Conservation (phyloP, 352 stramenopile species). For the Pythium insidiosum region DNA sequence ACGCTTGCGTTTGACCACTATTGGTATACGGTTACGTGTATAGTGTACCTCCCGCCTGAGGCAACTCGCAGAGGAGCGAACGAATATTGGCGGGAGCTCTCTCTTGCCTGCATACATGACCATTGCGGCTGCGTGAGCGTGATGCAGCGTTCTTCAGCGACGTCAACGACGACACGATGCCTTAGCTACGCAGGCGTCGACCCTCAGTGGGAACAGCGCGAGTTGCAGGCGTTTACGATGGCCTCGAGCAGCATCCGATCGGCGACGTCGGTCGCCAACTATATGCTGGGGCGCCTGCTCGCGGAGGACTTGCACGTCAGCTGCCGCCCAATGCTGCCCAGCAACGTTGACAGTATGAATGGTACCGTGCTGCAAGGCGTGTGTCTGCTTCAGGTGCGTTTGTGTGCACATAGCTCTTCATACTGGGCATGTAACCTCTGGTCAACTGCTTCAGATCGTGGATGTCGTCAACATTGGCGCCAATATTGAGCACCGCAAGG, state of each 20-base stretch:
- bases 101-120: too few relatives aligned
- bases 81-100: too few relatives aligned
- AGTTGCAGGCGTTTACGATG: conserved; percentile 11
- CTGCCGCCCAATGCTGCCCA: conserved; percentile 49
- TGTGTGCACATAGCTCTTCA: neutral
- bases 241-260: conserved; percentile 6
- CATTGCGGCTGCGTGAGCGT: too few relatives aligned
- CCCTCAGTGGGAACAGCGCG: conserved; percentile 38
- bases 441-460: conserved; percentile 34
- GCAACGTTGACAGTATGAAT: conserved; percentile 34
- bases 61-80: too few relatives aligned
- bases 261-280: conserved; percentile 7
- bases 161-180: conserved; percentile 5
- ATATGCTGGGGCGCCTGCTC: conserved; percentile 48
- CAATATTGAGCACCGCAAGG: conserved; percentile 61
- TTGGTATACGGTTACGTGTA: too few relatives aligned
- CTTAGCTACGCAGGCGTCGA: conserved; percentile 57
- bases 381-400: conserved; percentile 61
- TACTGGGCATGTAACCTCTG: neutral
- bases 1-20: too few relatives aligned
- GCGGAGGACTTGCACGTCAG: conserved; percentile 61
- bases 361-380: conserved; percentile 47
- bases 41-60: too few relatives aligned
- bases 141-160: too few relatives aligned
- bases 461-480: conserved; percentile 75